Base-by-base conservation (phyloP, 2,329 filamentous ascomycete species). In the Xylariaceae sp. region DNA sequence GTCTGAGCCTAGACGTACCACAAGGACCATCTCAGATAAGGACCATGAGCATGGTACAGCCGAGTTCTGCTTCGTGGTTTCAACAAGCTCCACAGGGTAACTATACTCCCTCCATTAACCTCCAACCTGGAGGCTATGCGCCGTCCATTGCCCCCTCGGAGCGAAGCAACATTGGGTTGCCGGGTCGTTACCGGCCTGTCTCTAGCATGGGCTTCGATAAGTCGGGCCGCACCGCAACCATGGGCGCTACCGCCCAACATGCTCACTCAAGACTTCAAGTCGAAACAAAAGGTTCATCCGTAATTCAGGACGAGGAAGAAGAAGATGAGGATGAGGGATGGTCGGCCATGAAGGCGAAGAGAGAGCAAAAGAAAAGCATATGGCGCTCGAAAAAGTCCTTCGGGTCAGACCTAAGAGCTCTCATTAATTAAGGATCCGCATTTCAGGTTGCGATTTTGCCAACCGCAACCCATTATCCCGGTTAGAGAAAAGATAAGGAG, bases 141-240 rank as follows among this genome's bases (percentile, higher is more conserved):
- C 85, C 91, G 1, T 97, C 92, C 0, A 95, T 99, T 62, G 92
- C 94, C 2, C 94, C 94, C 1, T 96, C 90, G 4, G 94, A 97
- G 74, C 87, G 94, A 58, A 97, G 91, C 77, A 97, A 95, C 69
- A 77, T 96, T 58, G 94, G 94, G 12, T 80, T 95, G 50, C 91
- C 94, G 6, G 86, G 89, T 34, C 85, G 94, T 44, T 99, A 99
- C 73, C 83, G 94, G 45, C 91, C 94, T 1, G 92, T 97, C 0
- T 91, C 89, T 0, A 86, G 87, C 42, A 75, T 79, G 52, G 76
- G 75, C 4, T 58, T 64, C 54, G 65, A 72, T 44, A 60, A 67
- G 39, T 32, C 64, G 19, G 68, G 70, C 3, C 73, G 72, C 47
- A 73, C 74, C 8, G 68, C 73, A 27, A 73, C 71, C 44, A 78